Evolutionary conservation across 73 alveolate species (phyloP).

Genomic region (Urostyla sp.): DNA sequence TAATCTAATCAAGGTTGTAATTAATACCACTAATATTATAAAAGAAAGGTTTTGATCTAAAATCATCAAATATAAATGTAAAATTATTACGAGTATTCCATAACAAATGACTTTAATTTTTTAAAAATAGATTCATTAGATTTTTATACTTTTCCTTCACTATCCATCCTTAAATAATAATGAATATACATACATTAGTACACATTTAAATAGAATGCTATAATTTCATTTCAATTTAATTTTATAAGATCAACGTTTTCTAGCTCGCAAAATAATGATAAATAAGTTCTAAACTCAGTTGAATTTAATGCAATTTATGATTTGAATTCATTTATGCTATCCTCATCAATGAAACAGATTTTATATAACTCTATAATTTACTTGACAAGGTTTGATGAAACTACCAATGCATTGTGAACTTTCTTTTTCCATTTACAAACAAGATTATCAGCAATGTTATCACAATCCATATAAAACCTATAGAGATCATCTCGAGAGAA

Average conservation of each 20-base stretch:
- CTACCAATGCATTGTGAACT: constrained; percentile 63
- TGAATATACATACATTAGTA: constrained; percentile 78
- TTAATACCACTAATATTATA: constrained; percentile 66
- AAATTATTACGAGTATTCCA: constrained; percentile 22
- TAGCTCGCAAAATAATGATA: constrained; percentile 54
- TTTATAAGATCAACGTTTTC: constrained; percentile 48
- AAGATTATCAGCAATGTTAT: constrained; percentile 70
- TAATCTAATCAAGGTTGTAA: constrained; percentile 76
- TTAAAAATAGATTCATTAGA: too few relatives aligned
- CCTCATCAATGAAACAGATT: constrained; percentile 3
- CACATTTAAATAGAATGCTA: constrained; percentile 71
- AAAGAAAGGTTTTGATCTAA: constrained; percentile 54
- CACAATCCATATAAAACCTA: constrained; percentile 66
- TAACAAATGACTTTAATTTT: constrained; percentile 2
- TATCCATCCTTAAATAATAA: constrained; percentile 54
- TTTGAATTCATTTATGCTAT: constrained; percentile 44
- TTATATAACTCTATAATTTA: constrained; percentile 22
- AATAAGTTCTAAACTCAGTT: constrained; percentile 36
- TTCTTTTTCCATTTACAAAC: constrained; percentile 57
- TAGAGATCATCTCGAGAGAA: constrained; percentile 33
- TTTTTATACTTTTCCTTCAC: constrained; percentile 31
- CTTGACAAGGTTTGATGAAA: constrained; percentile 45
- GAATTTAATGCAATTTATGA: constrained; percentile 56
- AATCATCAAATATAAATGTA: too few relatives aligned
- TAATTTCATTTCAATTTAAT: constrained; percentile 48